A percentile compares a stretch with the other conserved stretches of the same genome.
These are phyloP conservation scores for Ophiostoma sp. DNA, from an alignment of 2,329 filamentous ascomycete species.

Conservation along the genomic window DNA sequence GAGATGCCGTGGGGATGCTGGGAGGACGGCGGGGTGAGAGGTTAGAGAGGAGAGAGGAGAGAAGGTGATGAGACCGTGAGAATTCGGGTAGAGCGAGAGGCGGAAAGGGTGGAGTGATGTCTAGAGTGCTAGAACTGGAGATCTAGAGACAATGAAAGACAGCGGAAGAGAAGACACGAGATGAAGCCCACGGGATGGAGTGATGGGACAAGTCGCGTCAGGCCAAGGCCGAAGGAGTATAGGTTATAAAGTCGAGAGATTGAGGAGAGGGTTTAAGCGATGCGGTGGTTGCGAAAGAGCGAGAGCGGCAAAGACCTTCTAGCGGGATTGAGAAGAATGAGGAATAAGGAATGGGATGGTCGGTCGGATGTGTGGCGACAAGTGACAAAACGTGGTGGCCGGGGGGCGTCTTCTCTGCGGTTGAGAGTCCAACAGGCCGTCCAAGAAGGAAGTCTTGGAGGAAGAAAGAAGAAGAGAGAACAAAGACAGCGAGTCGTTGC, in stretches of 20 bases:
- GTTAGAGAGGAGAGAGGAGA: background rate
- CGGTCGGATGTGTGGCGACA: constrained; percentile 20
- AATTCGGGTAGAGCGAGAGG: background rate
- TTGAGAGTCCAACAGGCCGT: background rate
- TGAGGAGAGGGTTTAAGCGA: background rate
- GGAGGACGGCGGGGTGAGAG: background rate
- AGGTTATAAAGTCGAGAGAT: background rate
- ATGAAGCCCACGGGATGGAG: background rate
- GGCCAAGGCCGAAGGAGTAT: background rate
- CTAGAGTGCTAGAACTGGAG: background rate
- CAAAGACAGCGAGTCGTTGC: constrained; percentile 9
- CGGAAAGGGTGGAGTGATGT: background rate
- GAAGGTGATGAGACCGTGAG: background rate
- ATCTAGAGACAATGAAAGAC: background rate
- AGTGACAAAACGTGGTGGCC: constrained; percentile 18
- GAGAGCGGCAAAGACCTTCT: background rate
- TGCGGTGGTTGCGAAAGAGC: background rate
- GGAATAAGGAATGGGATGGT: background rate
- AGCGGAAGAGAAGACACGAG: background rate
- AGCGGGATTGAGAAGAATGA: background rate
- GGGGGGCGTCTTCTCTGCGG: background rate
- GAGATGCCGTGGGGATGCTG: background rate
- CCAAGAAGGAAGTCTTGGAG: no score
- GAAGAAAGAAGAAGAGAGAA: background rate
- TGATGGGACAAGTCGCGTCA: constrained; percentile 11